Conservation (phyloP, 345 rosid species). For the Excoecaria cochinchinensis region DNA sequence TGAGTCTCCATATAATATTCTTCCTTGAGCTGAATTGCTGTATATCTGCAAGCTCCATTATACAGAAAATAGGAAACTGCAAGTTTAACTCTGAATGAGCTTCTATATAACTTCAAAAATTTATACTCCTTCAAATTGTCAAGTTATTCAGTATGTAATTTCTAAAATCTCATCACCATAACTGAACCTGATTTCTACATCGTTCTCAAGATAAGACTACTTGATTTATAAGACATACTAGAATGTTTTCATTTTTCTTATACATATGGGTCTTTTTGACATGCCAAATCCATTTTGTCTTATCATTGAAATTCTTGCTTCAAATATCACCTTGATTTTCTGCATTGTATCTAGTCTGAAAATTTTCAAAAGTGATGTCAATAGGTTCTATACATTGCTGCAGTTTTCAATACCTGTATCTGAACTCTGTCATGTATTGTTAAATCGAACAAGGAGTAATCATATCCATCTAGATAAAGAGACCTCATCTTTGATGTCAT, state of each 20-base stretch:
- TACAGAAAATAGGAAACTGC: slow-evolving; percentile 35
- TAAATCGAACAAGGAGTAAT: slow-evolving; percentile 64
- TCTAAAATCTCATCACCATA: neutral
- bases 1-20: slow-evolving; percentile 56
- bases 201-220: neutral
- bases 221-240: neutral
- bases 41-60: slow-evolving; percentile 54
- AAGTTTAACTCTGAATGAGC: slow-evolving; percentile 28
- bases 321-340: neutral
- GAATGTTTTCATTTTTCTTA: neutral
- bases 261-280: neutral
- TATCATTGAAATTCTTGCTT: neutral
- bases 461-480: slow-evolving; percentile 67
- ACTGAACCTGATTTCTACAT: neutral
- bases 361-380: neutral
- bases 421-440: slow-evolving; percentile 59
- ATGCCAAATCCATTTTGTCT: neutral
- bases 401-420: slow-evolving; percentile 48
- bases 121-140: neutral
- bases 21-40: slow-evolving; percentile 53
- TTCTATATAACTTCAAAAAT: neutral
- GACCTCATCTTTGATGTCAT: slow-evolving; percentile 72
- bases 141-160: neutral
- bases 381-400: neutral
- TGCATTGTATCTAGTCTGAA: slow-evolving; percentile 4